Conservation (phyloP, 352 stramenopile species). For the Globisporangium cylindrosporum region DNA sequence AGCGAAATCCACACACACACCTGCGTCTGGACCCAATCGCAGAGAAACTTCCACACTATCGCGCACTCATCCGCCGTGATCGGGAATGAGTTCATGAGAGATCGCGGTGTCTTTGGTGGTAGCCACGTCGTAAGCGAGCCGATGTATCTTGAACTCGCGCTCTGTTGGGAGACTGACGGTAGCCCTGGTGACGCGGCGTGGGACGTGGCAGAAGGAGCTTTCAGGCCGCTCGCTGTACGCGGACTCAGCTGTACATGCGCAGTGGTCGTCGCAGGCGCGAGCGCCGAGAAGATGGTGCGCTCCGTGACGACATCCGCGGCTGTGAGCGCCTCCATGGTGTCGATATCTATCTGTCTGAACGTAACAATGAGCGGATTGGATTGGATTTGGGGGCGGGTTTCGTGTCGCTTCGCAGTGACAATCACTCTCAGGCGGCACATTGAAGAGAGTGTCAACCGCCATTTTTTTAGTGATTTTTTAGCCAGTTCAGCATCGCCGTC, state of each 20-base stretch:
- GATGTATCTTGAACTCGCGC: background rate
- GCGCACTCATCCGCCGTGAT: conserved; percentile 50
- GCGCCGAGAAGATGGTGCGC: conserved; percentile 40
- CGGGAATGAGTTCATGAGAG: conserved; percentile 41
- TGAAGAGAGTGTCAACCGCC: too few relatives aligned
- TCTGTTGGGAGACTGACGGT: background rate
- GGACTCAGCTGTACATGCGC: background rate
- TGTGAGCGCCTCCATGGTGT: conserved; percentile 3
- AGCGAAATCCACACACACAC: conserved; percentile 13
- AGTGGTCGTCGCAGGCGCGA: conserved; percentile 13
- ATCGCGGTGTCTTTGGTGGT: conserved; percentile 44
- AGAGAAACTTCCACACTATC: conserved; percentile 67
- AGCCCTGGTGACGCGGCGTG: background rate
- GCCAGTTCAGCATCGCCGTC: too few relatives aligned
- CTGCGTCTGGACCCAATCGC: conserved; percentile 68
- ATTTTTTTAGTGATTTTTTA: too few relatives aligned
- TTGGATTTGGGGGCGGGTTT: too few relatives aligned
- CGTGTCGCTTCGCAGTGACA: background rate
- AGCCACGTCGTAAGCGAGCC: conserved; percentile 13
- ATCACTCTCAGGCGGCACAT: too few relatives aligned
- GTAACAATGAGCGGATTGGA: too few relatives aligned
- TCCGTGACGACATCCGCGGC: conserved; percentile 33
- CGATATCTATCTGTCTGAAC: too few relatives aligned
- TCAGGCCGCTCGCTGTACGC: background rate
- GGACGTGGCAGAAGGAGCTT: background rate